Evolutionary conservation across 2,329 filamentous ascomycete species (phyloP).

Genomic region (Arthrobotrys sphaeroides): DNA sequence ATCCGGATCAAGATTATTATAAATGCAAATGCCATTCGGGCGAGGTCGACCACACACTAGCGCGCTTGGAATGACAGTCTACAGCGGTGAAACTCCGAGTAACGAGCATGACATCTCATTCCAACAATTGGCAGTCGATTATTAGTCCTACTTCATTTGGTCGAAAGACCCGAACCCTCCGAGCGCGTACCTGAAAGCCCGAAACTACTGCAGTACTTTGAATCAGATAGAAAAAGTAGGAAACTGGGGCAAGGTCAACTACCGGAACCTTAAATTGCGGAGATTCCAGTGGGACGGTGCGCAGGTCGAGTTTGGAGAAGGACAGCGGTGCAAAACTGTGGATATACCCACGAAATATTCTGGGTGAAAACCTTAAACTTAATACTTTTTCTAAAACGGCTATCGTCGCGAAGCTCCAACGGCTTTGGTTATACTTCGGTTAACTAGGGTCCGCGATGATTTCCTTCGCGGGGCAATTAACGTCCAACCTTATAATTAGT

Average conservation of each 20-base stretch:
- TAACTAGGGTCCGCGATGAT: too few relatives aligned
- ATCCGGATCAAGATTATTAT: slow-evolving; percentile 61
- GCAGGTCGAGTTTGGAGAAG: not conserved
- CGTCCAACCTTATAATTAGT: too few relatives aligned
- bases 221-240: slow-evolving; percentile 58
- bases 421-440: too few relatives aligned
- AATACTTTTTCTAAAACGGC: too few relatives aligned
- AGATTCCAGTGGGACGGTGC: slow-evolving; percentile 26
- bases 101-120: slow-evolving; percentile 61
- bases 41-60: slow-evolving; percentile 62
- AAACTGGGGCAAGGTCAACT: slow-evolving; percentile 56
- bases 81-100: slow-evolving; percentile 59
- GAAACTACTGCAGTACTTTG: slow-evolving; percentile 59
- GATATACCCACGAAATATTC: too few relatives aligned
- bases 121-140: slow-evolving; percentile 60
- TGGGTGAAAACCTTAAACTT: too few relatives aligned
- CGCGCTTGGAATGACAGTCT: slow-evolving; percentile 60
- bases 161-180: slow-evolving; percentile 59
- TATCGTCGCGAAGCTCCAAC: too few relatives aligned
- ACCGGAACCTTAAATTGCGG: not conserved
- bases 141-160: slow-evolving; percentile 60
- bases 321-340: not conserved
- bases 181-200: slow-evolving; percentile 58
- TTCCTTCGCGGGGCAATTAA: too few relatives aligned
- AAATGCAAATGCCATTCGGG: slow-evolving; percentile 62